Evolutionary conservation across 148 eudicot species (phyloP).

Genomic region (Polygonum aviculare): DNA sequence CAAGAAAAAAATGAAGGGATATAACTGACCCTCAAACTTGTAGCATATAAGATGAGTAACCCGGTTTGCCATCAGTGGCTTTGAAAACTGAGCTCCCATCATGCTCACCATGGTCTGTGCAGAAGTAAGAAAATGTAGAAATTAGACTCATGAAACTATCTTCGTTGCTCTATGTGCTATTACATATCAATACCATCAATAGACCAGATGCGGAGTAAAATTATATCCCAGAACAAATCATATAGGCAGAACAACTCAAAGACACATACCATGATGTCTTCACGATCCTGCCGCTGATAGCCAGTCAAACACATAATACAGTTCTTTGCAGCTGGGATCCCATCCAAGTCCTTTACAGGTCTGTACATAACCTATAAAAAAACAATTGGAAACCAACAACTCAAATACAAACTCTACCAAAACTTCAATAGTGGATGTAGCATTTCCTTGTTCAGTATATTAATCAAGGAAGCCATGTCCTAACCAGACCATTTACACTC

Average conservation of each 20-base stretch:
- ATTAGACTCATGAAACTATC: neutral
- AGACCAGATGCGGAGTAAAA: neutral
- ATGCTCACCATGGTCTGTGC: constrained; percentile 55
- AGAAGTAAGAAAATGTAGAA: constrained; percentile 5
- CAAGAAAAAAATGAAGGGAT: constrained; percentile 2
- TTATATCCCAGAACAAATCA: neutral
- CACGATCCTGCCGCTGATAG: constrained; percentile 63
- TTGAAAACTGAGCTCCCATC: constrained; percentile 83
- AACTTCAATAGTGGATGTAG: neutral
- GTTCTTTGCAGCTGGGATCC: constrained; percentile 73
- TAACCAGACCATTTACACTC: neutral
- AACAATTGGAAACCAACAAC: neutral
- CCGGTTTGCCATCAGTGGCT: constrained; percentile 64
- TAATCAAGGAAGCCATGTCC: neutral
- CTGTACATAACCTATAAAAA: constrained; percentile 58
- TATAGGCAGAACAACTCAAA: neutral
- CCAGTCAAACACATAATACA: constrained; percentile 81
- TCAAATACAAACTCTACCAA: neutral
- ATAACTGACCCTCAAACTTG: constrained; percentile 56
- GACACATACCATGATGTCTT: constrained; percentile 67
- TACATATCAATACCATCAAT: neutral
- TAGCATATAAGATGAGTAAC: constrained; percentile 96
- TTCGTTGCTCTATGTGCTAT: neutral
- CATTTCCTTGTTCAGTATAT: neutral
- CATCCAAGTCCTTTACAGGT: constrained; percentile 58